A percentile compares a stretch with the other conserved stretches of the same genome.
phyloP scores from a whole-genome alignment of 208 protist species.

The Trypanosoma lewisi region DNA sequence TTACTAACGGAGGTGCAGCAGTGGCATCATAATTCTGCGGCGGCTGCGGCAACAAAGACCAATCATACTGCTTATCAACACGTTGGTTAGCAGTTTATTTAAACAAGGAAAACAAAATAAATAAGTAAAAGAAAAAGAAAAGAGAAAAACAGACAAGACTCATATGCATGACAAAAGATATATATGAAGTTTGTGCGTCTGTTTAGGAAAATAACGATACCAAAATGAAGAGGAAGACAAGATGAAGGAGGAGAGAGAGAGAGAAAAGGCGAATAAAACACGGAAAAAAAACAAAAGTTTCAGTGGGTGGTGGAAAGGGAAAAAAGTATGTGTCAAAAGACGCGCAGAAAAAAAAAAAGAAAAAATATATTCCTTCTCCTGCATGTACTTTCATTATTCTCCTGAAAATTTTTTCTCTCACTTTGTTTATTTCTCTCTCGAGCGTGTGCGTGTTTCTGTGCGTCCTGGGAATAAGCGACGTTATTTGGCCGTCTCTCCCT shows the following conservation, averaged over 20 bases:
- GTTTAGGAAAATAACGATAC: no score
- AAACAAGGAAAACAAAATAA: constrained; percentile 1
- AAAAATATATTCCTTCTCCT: not conserved
- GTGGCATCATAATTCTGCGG: not conserved
- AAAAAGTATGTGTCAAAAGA: not conserved
- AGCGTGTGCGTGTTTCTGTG: no score
- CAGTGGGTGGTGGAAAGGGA: not conserved
- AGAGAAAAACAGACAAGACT: not conserved
- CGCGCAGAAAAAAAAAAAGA: not conserved
- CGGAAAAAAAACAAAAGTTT: constrained; percentile 10
- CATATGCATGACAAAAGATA: constrained; percentile 1
- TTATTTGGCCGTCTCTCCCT: no score
- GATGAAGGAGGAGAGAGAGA: not conserved
- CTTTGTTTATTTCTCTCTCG: no score
- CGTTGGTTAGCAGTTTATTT: not conserved
- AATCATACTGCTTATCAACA: not conserved
- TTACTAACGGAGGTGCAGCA: constrained; percentile 16
- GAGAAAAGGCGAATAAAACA: constrained; percentile 9
- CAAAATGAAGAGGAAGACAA: not conserved
- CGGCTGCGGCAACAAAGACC: not conserved
- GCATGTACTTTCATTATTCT: not conserved
- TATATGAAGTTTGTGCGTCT: no score
- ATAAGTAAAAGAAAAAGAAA: constrained; percentile 1
- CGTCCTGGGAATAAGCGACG: no score
- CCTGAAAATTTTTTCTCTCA: no score